These are phyloP conservation scores for Stephanocyclus meneghinianus DNA, from an alignment of 352 stramenopile genomes.

Conservation along the genomic window DNA sequence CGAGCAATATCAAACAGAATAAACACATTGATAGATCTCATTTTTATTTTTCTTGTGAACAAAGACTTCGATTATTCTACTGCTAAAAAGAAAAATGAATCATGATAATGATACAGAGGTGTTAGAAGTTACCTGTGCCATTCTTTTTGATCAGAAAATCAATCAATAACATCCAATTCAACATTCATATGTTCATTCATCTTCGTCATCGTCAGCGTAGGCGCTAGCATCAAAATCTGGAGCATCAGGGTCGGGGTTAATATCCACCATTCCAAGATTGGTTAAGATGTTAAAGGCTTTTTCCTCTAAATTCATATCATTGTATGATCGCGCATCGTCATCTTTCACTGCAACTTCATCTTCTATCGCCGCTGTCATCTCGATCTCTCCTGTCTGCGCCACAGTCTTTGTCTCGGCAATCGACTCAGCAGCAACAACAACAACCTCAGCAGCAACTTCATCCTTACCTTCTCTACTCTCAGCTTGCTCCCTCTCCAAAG, in stretches of 20 bases:
- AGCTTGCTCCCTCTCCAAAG: conserved; percentile 55
- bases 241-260: conserved; percentile 28
- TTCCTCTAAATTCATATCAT: conserved; percentile 33
- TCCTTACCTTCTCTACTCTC: conserved; percentile 23
- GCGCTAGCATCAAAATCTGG: conserved; percentile 28
- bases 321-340: conserved; percentile 17
- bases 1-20: too few relatives aligned
- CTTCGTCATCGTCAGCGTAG: conserved; percentile 7
- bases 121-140: too few relatives aligned
- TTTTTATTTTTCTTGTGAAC: neutral
- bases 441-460: conserved; percentile 22
- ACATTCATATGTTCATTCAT: neutral
- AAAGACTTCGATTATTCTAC: neutral
- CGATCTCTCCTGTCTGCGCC: neutral
- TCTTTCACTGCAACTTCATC: neutral
- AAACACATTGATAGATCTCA: too few relatives aligned
- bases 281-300: conserved; percentile 50
- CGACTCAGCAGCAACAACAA: conserved; percentile 21
- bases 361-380: neutral
- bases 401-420: neutral
- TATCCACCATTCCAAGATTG: conserved; percentile 48
- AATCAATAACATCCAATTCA: too few relatives aligned
- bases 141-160: too few relatives aligned
- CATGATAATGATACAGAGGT: too few relatives aligned
- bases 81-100: too few relatives aligned